These are phyloP conservation scores for Populus davidiana DNA, from an alignment of 345 rosid genomes.

Conservation along the genomic window DNA sequence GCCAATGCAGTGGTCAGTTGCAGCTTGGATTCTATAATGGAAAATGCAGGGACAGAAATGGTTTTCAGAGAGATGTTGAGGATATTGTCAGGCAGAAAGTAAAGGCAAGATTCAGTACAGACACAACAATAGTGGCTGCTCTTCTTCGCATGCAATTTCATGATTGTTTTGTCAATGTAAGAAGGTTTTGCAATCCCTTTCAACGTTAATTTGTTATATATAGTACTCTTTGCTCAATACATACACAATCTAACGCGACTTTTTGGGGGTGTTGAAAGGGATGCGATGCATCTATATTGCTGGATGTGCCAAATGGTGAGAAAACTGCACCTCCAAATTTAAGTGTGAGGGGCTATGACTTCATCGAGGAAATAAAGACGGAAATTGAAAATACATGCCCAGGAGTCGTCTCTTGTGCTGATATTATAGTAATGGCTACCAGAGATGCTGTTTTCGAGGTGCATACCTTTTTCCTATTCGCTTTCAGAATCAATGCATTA, in stretches of 20 bases:
- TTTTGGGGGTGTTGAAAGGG: constrained; percentile 19
- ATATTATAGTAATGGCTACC: constrained; percentile 54
- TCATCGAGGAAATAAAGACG: constrained; percentile 36
- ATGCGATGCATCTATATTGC: constrained; percentile 46
- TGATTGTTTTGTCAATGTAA: constrained; percentile 50
- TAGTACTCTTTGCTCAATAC: background rate
- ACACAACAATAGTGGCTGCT: constrained; percentile 34
- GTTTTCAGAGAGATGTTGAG: constrained; percentile 29
- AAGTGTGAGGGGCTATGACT: constrained; percentile 36
- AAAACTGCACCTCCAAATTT: constrained; percentile 37
- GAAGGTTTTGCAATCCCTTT: background rate
- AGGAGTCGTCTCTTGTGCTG: constrained; percentile 60
- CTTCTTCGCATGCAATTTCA: constrained; percentile 53
- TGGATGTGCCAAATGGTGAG: constrained; percentile 36
- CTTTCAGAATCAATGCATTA: too few relatives aligned
- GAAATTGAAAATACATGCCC: constrained; percentile 41
- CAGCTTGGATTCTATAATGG: constrained; percentile 29
- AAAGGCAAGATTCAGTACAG: background rate
- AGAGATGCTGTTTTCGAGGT: constrained; percentile 55
- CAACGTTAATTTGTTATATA: background rate
- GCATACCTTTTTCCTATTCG: background rate
- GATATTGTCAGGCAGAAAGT: constrained; percentile 25
- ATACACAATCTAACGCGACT: background rate
- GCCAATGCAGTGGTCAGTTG: constrained; percentile 34
- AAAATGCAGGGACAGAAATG: constrained; percentile 17